Percentiles rank a stretch among this genome's conserved stretches.
These are phyloP conservation scores for Hippophae tibetana DNA, from an alignment of 306 rosid genomes.

Conservation along the genomic window DNA sequence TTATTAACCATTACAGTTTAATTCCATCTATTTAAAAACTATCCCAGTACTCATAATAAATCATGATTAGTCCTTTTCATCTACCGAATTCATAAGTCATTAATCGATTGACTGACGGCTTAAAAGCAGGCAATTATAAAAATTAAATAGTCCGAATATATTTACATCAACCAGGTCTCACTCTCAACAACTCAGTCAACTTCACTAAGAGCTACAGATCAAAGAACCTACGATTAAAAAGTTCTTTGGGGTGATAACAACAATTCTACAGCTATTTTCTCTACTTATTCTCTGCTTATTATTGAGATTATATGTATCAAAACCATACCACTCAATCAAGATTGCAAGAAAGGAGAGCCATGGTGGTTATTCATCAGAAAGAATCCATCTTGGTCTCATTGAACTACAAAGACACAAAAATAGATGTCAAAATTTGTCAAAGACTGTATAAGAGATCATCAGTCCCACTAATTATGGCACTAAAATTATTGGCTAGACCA, in stretches of 20 bases:
- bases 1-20: too few species aligned
- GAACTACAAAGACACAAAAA: constrained; percentile 11
- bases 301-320: constrained; percentile 16
- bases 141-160: neutral
- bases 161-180: constrained; percentile 6
- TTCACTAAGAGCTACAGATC: too few species aligned
- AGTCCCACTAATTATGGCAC: neutral
- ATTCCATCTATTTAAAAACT: too few species aligned
- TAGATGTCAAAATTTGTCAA: constrained; percentile 12
- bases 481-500: neutral
- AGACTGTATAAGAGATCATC: neutral
- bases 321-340: constrained; percentile 19
- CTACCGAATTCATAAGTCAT: too few species aligned
- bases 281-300: neutral
- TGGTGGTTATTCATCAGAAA: constrained; percentile 17
- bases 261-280: constrained; percentile 5
- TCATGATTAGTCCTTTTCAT: too few species aligned
- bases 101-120: too few species aligned
- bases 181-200: constrained; percentile 3
- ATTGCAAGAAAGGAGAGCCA: constrained; percentile 15
- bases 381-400: constrained; percentile 14
- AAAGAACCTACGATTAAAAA: too few species aligned
- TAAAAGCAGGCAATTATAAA: too few species aligned
- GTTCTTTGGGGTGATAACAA: too few species aligned
- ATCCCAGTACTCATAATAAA: too few species aligned